Evolutionary conservation across 768 basidiomycete species (phyloP).

Genomic region (Phanerochaete sordida): DNA sequence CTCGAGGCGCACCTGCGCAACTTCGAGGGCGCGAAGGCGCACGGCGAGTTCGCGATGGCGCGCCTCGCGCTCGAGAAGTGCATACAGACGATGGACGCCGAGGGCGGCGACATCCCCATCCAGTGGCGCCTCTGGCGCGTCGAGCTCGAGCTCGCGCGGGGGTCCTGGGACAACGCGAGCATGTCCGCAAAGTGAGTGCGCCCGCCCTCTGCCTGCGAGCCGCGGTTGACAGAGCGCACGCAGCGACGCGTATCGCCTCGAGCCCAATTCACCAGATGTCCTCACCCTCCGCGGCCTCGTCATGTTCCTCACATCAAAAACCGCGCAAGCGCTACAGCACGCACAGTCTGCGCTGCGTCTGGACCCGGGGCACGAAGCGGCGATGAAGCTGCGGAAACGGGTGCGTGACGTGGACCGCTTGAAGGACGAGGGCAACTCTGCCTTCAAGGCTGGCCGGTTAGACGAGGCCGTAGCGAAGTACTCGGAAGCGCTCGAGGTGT

Average conservation of each 20-base stretch:
- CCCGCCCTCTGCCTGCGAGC: neutral
- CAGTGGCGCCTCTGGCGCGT: constrained; percentile 82
- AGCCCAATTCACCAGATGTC: constrained; percentile 74
- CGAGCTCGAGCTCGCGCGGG: constrained; percentile 71
- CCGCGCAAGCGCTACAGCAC: constrained; percentile 72
- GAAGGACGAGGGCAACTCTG: constrained; percentile 81
- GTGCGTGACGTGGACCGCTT: constrained; percentile 79
- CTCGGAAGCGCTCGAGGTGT: constrained; percentile 64
- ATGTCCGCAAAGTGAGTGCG: constrained; percentile 68
- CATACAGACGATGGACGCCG: constrained; percentile 65
- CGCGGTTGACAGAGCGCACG: neutral
- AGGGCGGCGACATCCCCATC: constrained; percentile 69
- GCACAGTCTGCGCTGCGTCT: constrained; percentile 65
- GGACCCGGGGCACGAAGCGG: constrained; percentile 74
- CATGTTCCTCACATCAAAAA: constrained; percentile 67
- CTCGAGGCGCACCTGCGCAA: constrained; percentile 66
- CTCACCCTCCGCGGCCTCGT: constrained; percentile 76
- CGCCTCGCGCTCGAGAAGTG: constrained; percentile 80
- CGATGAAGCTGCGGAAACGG: constrained; percentile 68
- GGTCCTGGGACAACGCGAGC: constrained; percentile 71
- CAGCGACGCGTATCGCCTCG: constrained; percentile 73
- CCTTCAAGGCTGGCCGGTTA: constrained; percentile 62
- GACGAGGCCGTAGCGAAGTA: constrained; percentile 69
- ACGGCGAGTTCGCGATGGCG: constrained; percentile 75
- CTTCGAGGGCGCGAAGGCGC: constrained; percentile 50